phyloP scores from a whole-genome alignment of 2,329 filamentous ascomycete genomes.

The Alternaria sp. region DNA sequence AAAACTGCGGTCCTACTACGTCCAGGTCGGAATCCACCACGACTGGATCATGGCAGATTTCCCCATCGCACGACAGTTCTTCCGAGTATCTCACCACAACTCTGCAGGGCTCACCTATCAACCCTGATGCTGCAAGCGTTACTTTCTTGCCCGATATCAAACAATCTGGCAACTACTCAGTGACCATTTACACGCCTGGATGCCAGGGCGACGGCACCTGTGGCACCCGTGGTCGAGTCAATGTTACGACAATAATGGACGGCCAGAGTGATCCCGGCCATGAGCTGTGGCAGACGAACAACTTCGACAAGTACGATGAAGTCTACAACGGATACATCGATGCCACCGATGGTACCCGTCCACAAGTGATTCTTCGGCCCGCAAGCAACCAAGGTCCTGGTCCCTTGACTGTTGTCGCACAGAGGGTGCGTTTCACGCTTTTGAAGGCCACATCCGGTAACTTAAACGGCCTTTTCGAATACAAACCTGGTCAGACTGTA shows the following conservation, averaged over 20 bases:
- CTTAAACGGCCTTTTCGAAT: constrained; percentile 91
- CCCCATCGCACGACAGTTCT: constrained; percentile 72
- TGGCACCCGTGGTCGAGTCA: constrained; percentile 77
- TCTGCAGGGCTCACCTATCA: constrained; percentile 64
- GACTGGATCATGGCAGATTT: constrained; percentile 77
- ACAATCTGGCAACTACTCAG: constrained; percentile 88
- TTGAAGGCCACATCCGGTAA: constrained; percentile 78
- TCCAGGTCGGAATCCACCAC: constrained; percentile 67
- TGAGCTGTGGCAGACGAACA: constrained; percentile 86
- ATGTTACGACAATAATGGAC: constrained; percentile 77
- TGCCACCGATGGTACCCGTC: constrained; percentile 77
- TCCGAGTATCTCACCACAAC: constrained; percentile 79
- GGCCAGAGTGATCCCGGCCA: constrained; percentile 21
- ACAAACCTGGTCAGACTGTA: constrained; percentile 71
- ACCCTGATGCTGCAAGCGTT: constrained; percentile 70
- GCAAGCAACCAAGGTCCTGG: constrained; percentile 65
- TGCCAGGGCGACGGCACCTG: constrained; percentile 84
- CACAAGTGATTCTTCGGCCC: constrained; percentile 80
- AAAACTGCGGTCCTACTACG: constrained; percentile 70
- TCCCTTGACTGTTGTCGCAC: constrained; percentile 81
- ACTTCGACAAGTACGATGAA: constrained; percentile 95
- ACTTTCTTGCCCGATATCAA: constrained; percentile 84
- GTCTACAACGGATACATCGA: constrained; percentile 89
- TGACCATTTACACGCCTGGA: constrained; percentile 92
- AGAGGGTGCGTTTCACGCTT: constrained; percentile 80